These are phyloP conservation scores for Yamadazyma sp. DNA, from an alignment of 1,139 yeast genomes.

Conservation along the genomic window DNA sequence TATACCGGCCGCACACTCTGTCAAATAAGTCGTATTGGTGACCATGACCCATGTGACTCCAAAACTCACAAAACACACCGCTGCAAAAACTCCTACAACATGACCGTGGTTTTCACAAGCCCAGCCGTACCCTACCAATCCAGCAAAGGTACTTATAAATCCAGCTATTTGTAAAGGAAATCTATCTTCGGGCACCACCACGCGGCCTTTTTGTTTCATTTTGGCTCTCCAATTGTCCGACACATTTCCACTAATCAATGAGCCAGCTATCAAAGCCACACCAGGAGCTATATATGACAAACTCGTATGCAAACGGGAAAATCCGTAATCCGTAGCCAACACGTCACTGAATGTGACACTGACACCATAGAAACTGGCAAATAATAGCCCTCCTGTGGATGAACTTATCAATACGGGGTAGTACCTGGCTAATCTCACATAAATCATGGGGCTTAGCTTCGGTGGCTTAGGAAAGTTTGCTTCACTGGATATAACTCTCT, in stretches of 20 bases:
- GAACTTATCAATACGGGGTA: conserved; percentile 51
- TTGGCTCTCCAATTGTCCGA: conserved; percentile 39
- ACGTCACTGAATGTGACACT: conserved; percentile 50
- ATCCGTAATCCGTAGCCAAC: conserved; percentile 37
- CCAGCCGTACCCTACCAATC: conserved; percentile 60
- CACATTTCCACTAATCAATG: conserved; percentile 50
- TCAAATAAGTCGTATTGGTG: conserved; percentile 56
- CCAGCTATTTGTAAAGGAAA: conserved; percentile 49
- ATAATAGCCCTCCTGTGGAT: conserved; percentile 49
- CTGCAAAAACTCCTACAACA: conserved; percentile 42
- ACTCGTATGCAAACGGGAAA: conserved; percentile 32
- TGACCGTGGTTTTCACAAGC: conserved; percentile 44
- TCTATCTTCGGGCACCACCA: conserved; percentile 44
- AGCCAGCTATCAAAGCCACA: conserved; percentile 48
- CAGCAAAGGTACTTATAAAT: conserved; percentile 41
- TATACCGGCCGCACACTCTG: conserved; percentile 52
- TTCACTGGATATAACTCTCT: conserved; percentile 22
- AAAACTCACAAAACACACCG: conserved; percentile 49
- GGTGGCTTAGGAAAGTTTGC: conserved; percentile 47
- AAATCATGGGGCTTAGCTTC: conserved; percentile 41
- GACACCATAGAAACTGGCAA: conserved; percentile 57
- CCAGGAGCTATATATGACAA: conserved; percentile 59
- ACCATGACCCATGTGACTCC: conserved; percentile 63
- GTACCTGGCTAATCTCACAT: conserved; percentile 36
- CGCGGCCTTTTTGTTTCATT: conserved; percentile 8